A percentile compares a stretch with the other conserved stretches of the same genome.
phyloP scores from a whole-genome alignment of 148 eudicot species.

The Arctostaphylos glauca region DNA sequence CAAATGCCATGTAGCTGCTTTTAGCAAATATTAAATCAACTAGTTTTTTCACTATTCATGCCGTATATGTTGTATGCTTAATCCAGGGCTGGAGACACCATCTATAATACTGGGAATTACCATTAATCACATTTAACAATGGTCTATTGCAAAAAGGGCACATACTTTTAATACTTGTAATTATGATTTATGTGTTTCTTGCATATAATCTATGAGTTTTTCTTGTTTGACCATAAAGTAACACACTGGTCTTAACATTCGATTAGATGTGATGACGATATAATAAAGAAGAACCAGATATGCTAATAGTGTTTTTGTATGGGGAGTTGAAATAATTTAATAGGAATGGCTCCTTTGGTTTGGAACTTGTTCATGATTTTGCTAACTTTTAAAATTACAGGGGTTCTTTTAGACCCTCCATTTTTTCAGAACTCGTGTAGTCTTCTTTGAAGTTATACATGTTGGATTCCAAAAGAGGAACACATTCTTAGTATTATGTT shows the following conservation, averaged over 20 bases:
- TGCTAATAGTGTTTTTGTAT: neutral
- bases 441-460: neutral
- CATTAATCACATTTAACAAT: neutral
- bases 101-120: neutral
- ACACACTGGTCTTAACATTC: neutral
- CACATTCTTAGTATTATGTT: neutral
- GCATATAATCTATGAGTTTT: neutral
- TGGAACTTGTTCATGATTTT: neutral
- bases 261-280: neutral
- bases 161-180: neutral
- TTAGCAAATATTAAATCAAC: neutral
- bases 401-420: neutral
- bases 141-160: no score
- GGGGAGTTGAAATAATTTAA: constrained; percentile 14
- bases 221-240: neutral
- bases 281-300: neutral
- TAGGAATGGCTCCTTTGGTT: neutral
- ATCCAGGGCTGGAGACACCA: neutral
- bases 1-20: neutral
- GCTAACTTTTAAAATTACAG: neutral
- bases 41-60: neutral
- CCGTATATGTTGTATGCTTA: neutral
- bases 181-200: neutral
- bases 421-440: neutral
- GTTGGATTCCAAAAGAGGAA: neutral